Evolutionary conservation across 2,329 filamentous ascomycete species (phyloP).

Genomic region (Curvularia sp.): DNA sequence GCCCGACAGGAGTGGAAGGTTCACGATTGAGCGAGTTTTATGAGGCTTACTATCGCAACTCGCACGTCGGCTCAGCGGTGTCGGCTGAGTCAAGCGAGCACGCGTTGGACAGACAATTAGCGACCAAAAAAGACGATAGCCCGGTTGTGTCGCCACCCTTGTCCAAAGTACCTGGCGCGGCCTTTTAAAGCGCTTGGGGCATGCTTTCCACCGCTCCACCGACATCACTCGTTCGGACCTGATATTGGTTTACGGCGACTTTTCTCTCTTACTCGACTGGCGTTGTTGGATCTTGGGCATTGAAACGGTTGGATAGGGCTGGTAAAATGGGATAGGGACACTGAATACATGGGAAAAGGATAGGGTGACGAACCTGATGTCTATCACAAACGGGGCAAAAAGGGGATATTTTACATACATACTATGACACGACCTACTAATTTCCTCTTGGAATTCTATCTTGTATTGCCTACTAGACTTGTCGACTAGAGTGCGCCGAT

Average conservation of each 20-base stretch:
- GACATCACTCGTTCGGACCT: not conserved
- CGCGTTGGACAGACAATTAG: slow-evolving; percentile 31
- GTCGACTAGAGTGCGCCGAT: not conserved
- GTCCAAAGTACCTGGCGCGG: slow-evolving; percentile 27
- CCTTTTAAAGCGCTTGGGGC: slow-evolving; percentile 18
- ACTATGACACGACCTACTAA: not conserved
- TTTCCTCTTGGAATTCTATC: not conserved
- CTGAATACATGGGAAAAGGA: not conserved
- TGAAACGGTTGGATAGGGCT: slow-evolving; percentile 1
- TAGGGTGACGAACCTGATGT: slow-evolving; percentile 5
- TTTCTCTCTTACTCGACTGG: not conserved
- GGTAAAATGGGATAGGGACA: not conserved
- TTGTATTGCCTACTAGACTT: not conserved
- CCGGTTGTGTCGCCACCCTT: slow-evolving; percentile 36
- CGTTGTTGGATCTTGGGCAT: not conserved
- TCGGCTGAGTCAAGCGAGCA: slow-evolving; percentile 20
- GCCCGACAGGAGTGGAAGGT: slow-evolving; percentile 25
- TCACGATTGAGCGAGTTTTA: slow-evolving; percentile 50
- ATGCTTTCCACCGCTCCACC: not conserved
- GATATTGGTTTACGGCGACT: not conserved
- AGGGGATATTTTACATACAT: not conserved
- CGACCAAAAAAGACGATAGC: slow-evolving; percentile 41
- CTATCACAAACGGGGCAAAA: not conserved
- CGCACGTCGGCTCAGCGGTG: slow-evolving; percentile 24
- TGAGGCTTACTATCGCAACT: slow-evolving; percentile 49